Conservation (phyloP, 2,329 filamentous ascomycete species). For the Fusarium albosuccineum region DNA sequence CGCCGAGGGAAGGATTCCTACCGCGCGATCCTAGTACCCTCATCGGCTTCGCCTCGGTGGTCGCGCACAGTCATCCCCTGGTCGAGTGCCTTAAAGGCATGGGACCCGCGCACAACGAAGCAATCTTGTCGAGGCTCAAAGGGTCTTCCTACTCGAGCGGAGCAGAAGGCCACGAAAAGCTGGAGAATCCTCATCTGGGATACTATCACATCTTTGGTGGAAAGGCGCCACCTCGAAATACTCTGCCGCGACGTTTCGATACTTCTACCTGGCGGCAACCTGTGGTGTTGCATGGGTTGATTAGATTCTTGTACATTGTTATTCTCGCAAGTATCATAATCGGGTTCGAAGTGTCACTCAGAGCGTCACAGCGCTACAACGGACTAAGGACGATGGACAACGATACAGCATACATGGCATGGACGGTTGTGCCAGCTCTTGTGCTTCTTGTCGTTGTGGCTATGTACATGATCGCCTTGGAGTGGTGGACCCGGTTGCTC, state of each 20-base stretch:
- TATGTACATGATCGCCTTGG: conserved; percentile 49
- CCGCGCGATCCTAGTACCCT: conserved; percentile 53
- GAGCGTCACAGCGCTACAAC: conserved; percentile 45
- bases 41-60: conserved; percentile 52
- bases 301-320: conserved; percentile 46
- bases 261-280: conserved; percentile 50
- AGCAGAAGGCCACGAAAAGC: conserved; percentile 53
- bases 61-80: conserved; percentile 53
- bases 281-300: conserved; percentile 45
- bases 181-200: conserved; percentile 38
- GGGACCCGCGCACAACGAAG: conserved; percentile 48
- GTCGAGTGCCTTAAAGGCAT: conserved; percentile 52
- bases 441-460: conserved; percentile 45
- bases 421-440: conserved; percentile 52
- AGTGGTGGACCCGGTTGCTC: conserved; percentile 50
- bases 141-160: conserved; percentile 50
- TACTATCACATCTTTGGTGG: conserved; percentile 47
- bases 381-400: conserved; percentile 50
- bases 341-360: conserved; percentile 51
- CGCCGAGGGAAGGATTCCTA: conserved; percentile 51
- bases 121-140: conserved; percentile 45
- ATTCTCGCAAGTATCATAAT: conserved; percentile 49
- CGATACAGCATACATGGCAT: conserved; percentile 50
- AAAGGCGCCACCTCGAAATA: conserved; percentile 34
- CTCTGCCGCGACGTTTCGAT: conserved; percentile 32